Conservation (phyloP, 1,139 yeast species). For the Debaryomycetaceae sp. region DNA sequence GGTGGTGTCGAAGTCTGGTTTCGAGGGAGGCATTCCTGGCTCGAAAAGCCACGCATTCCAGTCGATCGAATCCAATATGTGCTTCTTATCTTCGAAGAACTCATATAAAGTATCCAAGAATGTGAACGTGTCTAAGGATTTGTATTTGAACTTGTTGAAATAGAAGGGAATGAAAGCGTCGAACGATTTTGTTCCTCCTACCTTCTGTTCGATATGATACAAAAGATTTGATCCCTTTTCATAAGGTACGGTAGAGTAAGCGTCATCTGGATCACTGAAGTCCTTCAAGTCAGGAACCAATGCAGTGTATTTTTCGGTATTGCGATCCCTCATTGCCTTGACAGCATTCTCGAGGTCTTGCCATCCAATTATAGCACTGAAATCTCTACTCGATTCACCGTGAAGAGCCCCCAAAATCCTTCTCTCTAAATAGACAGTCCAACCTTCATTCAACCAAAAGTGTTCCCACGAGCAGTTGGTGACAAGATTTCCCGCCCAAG, state of each 20-base stretch:
- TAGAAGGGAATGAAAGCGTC: slow-evolving; percentile 80
- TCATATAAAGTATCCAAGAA: slow-evolving; percentile 74
- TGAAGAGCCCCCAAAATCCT: slow-evolving; percentile 73
- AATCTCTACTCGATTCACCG: slow-evolving; percentile 76
- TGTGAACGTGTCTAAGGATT: slow-evolving; percentile 77
- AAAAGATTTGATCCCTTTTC: slow-evolving; percentile 85
- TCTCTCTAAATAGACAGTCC: slow-evolving; percentile 92
- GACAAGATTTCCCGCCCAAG: slow-evolving; percentile 89
- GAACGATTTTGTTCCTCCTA: slow-evolving; percentile 62
- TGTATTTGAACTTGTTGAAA: slow-evolving; percentile 63
- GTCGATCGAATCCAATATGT: slow-evolving; percentile 61
- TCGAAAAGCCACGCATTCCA: slow-evolving; percentile 82
- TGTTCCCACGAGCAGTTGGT: slow-evolving; percentile 92
- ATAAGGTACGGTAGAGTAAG: slow-evolving; percentile 84
- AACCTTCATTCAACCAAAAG: slow-evolving; percentile 93
- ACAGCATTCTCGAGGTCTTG: slow-evolving; percentile 68
- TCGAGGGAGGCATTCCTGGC: slow-evolving; percentile 82
- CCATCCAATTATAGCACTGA: slow-evolving; percentile 87
- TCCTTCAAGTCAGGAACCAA: slow-evolving; percentile 68
- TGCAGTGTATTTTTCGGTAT: slow-evolving; percentile 50
- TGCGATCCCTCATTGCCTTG: slow-evolving; percentile 49
- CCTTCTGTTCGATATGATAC: slow-evolving; percentile 62
- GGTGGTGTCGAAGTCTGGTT: slow-evolving; percentile 74
- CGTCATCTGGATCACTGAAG: slow-evolving; percentile 80
- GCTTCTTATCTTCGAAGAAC: slow-evolving; percentile 48